Conservation (phyloP, 148 eudicot genomes). For the Pouteria glomerata region DNA sequence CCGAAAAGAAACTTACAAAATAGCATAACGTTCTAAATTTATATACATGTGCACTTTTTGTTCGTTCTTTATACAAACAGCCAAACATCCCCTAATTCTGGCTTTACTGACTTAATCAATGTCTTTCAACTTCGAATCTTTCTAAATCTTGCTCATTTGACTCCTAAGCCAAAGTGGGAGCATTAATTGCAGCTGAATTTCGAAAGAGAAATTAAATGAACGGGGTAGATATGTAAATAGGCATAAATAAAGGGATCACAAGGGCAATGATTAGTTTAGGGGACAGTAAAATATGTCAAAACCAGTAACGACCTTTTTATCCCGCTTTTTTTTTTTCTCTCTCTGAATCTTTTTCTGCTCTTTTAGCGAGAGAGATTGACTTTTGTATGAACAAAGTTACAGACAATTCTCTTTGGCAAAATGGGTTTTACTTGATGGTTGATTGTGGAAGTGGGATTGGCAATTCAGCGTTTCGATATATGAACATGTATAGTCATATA, state of each 20-base stretch:
- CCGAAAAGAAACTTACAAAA: background rate
- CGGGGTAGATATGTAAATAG: background rate
- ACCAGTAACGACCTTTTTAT: slow-evolving; percentile 13
- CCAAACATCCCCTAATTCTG: background rate
- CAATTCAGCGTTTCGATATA: background rate
- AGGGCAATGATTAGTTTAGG: slow-evolving; percentile 1
- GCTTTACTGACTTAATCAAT: background rate
- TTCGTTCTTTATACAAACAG: background rate
- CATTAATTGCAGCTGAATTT: background rate
- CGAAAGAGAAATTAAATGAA: background rate
- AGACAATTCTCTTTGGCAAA: slow-evolving; percentile 3
- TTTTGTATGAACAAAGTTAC: slow-evolving; percentile 5
- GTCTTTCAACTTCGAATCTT: background rate
- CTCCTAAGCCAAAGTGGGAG: background rate
- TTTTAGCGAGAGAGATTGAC: background rate
- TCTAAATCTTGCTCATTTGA: background rate
- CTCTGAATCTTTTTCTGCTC: background rate
- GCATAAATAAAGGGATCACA: background rate
- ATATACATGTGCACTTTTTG: background rate
- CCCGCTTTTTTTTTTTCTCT: background rate
- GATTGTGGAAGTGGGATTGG: background rate
- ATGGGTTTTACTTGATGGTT: background rate
- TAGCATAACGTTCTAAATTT: background rate
- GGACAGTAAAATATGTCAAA: slow-evolving; percentile 22
- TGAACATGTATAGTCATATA: background rate